Evolutionary conservation across 768 basidiomycete genomes (phyloP).

Genomic region (Auriscalpium vulgare): DNA sequence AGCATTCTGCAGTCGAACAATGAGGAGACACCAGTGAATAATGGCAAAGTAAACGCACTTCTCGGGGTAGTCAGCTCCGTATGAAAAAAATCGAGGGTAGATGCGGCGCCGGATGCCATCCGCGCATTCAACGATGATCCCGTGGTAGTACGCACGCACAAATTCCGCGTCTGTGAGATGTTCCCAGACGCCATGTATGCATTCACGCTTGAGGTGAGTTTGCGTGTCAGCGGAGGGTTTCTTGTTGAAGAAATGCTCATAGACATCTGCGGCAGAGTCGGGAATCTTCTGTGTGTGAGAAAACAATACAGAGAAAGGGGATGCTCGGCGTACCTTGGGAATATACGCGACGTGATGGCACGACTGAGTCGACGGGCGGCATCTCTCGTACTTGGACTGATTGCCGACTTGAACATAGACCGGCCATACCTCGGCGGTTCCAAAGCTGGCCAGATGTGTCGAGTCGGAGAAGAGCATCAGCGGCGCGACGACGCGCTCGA

Average conservation of each 20-base stretch:
- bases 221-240: background rate
- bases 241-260: background rate
- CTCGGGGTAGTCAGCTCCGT: conserved; percentile 23
- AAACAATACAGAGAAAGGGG: background rate
- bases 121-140: conserved; percentile 14
- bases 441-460: conserved; percentile 18
- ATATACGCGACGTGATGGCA: conserved; percentile 19
- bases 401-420: conserved; percentile 18
- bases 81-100: conserved; percentile 17
- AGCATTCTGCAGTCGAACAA: conserved; percentile 12
- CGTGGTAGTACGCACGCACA: conserved; percentile 15
- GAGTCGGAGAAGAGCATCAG: conserved; percentile 18
- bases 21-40: background rate
- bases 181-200: conserved; percentile 16
- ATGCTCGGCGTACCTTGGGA: background rate
- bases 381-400: conserved; percentile 11
- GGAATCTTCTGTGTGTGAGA: conserved; percentile 6
- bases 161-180: conserved; percentile 16
- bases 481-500: conserved; percentile 9
- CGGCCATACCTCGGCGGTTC: conserved; percentile 18
- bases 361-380: conserved; percentile 3
- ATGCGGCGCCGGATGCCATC: conserved; percentile 17
- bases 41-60: conserved; percentile 13
- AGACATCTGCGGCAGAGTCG: conserved; percentile 11
- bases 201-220: conserved; percentile 17